A percentile compares a stretch with the other conserved stretches of the same genome.
phyloP scores from a whole-genome alignment of 78 protist genomes.

The Speleostelium caveatum region DNA sequence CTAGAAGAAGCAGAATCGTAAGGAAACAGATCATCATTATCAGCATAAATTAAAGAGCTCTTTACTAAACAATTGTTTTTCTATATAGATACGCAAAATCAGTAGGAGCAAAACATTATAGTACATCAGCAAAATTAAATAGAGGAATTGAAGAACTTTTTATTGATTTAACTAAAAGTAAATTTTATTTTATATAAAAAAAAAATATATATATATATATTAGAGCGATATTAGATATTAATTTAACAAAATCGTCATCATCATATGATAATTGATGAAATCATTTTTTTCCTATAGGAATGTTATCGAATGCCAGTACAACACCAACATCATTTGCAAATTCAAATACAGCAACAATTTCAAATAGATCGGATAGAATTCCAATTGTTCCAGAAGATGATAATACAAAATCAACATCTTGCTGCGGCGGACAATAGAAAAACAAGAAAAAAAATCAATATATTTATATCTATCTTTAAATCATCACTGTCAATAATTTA shows the following conservation, averaged over 20 bases:
- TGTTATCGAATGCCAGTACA: constrained; percentile 33
- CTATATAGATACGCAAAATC: constrained; percentile 70
- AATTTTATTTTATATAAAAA: too few relatives aligned
- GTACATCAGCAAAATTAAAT: constrained; percentile 91
- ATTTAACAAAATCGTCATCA: not conserved
- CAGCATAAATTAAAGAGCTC: not conserved
- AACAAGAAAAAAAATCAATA: not conserved
- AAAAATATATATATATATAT: too few relatives aligned
- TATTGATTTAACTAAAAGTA: constrained; percentile 84
- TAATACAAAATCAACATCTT: not conserved
- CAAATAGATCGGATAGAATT: constrained; percentile 58
- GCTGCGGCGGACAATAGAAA: not conserved
- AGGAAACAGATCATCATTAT: not conserved
- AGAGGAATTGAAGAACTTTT: constrained; percentile 90
- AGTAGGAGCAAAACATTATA: constrained; percentile 91
- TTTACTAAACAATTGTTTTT: not conserved
- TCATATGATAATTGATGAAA: not conserved
- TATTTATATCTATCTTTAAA: not conserved
- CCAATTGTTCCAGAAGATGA: constrained; percentile 65
- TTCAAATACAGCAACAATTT: not conserved
- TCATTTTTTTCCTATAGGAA: constrained; percentile 10
- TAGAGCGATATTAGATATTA: not conserved
- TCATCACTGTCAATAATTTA: not conserved
- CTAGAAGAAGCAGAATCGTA: constrained; percentile 80
- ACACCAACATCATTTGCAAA: not conserved